Percentiles rank a stretch among this genome's conserved stretches.
Conservation (phyloP, 2,329 filamentous ascomycete species). For the Diaporthe aspalathi region DNA sequence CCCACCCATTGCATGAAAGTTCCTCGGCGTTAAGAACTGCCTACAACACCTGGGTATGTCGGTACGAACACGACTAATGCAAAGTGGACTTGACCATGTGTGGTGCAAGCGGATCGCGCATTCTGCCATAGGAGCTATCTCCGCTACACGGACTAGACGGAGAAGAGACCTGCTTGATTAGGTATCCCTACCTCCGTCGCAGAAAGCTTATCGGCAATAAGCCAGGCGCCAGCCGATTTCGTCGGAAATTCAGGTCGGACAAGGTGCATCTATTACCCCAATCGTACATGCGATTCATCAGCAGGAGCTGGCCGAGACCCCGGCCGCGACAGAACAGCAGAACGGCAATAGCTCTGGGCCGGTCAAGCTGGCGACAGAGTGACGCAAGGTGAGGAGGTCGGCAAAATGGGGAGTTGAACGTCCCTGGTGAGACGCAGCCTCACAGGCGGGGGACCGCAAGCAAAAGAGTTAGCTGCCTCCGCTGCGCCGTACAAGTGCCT, state of each 20-base stretch:
- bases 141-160: neutral
- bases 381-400: neutral
- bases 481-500: neutral
- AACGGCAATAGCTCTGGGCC: neutral
- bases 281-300: neutral
- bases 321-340: no score
- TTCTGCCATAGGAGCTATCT: neutral
- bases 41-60: neutral
- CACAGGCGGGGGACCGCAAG: neutral
- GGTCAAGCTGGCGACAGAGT: neutral
- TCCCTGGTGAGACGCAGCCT: neutral
- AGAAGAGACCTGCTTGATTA: neutral
- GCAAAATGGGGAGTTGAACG: neutral
- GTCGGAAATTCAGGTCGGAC: neutral
- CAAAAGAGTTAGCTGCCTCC: neutral
- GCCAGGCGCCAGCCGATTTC: neutral
- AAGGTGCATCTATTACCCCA: slow-evolving; percentile 7
- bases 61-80: neutral
- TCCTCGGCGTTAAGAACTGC: slow-evolving; percentile 4
- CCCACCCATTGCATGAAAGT: neutral
- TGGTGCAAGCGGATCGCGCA: neutral
- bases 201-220: slow-evolving; percentile 11
- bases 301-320: neutral
- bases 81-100: neutral
- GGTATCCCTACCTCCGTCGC: neutral